These are phyloP conservation scores for Arxiozyma heterogenica DNA, from an alignment of 1,139 yeast species.

Conservation along the genomic window DNA sequence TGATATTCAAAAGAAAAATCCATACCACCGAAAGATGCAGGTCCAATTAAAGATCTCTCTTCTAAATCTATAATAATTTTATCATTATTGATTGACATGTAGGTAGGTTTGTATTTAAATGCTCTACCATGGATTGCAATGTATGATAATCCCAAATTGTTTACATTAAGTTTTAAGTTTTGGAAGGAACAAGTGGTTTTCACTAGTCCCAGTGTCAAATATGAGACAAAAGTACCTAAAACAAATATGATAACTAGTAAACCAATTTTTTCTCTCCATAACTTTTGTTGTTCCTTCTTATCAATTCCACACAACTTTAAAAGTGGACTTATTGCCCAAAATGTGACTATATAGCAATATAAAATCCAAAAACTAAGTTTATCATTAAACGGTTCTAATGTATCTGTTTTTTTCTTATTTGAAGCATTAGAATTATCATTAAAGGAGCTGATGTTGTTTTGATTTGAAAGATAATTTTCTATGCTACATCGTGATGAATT, in stretches of 20 bases:
- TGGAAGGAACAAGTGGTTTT: constrained; percentile 59
- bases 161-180: constrained; percentile 45
- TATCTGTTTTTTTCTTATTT: no score
- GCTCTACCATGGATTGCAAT: constrained; percentile 77
- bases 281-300: constrained; percentile 75
- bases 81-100: constrained; percentile 42
- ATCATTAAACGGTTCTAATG: no score
- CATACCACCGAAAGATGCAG: constrained; percentile 77
- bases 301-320: constrained; percentile 66
- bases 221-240: constrained; percentile 75
- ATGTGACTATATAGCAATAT: constrained; percentile 71
- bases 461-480: no score
- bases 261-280: constrained; percentile 96
- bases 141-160: constrained; percentile 48
- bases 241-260: constrained; percentile 65
- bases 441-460: no score
- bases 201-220: constrained; percentile 85
- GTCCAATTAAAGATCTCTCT: constrained; percentile 67
- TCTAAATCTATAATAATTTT: not conserved
- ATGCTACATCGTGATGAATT: no score
- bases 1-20: constrained; percentile 88
- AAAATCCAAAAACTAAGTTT: constrained; percentile 60
- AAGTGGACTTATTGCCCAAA: constrained; percentile 84
- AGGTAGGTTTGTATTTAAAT: constrained; percentile 58
- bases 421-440: no score